Evolutionary conservation across 2,329 filamentous ascomycete genomes (phyloP), one percentile per base, ranked within the genome.

Genomic region (Fulvia fulva): DNA sequence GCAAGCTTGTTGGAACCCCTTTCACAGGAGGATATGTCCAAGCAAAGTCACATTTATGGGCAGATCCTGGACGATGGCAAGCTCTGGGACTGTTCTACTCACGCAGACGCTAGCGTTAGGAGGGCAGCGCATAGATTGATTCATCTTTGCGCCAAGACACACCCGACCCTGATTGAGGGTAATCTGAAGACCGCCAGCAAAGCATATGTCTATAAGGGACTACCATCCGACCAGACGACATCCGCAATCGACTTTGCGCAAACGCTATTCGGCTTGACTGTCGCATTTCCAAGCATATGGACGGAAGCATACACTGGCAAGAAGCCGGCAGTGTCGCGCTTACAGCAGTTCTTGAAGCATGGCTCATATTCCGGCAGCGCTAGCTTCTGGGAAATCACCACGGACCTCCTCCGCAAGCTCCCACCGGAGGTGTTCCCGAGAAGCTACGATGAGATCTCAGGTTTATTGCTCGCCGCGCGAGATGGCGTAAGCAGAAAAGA

Each of bases 281-380:
- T 77, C 28, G 71, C 72, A 12, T 81, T 86, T 51, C 86, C 90
- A 0, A 80, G 85, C 16, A 78, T 92, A 9, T 99, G 94, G 94
- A 87, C 85, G 1, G 78, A 79, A 5, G 77, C 83, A 55, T 86
- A 86, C 70, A 78, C 74, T 26, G 81, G 79, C 49, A 87, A 86
- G 70, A 82, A 81, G 28, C 70, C 80, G 7, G 82, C 73, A 58
- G 80, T 75, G 60, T 83, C 78, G 59, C 76, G 87, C 22, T 74
- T 99, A 3, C 82, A 83, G 51, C 78, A 85, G 8, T 94, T 95
- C 65, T 77, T 97, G 6, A 86, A 89, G 61, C 89, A 87, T 67
- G 93, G 94, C 2, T 96, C 93, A 0, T 90, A 97, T 68, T 84
- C 86, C n/a, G 88, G 88, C 2, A 78, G 84, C 0, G 75, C 80